phyloP scores from a whole-genome alignment of 495 filamentous ascomycete genomes.

The Rhypophila decipiens region DNA sequence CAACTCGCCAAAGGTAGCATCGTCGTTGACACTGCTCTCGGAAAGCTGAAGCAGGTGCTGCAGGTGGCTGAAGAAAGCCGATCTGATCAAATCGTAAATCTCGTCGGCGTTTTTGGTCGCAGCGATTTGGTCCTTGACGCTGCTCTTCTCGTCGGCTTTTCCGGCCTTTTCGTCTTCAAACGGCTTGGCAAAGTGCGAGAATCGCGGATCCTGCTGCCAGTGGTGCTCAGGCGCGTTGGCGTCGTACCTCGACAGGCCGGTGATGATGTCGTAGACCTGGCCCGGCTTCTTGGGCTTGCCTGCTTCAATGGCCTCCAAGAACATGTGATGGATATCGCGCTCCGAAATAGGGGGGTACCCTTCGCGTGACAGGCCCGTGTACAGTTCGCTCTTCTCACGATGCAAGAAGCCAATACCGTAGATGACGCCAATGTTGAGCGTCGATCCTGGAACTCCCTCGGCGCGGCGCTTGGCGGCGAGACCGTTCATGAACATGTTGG shows the following conservation, averaged over 20 bases:
- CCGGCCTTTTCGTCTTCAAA: conserved; percentile 10
- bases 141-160: conserved; percentile 10
- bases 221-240: conserved; percentile 16
- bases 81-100: conserved; percentile 17
- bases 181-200: conserved; percentile 26
- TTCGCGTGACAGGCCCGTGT: conserved; percentile 35
- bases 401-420: conserved; percentile 53
- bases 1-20: conserved; percentile 22
- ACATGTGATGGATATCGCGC: conserved; percentile 52
- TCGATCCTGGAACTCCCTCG: conserved; percentile 30
- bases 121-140: conserved; percentile 17
- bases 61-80: conserved; percentile 21
- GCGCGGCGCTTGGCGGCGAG: conserved; percentile 30
- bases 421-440: conserved; percentile 52
- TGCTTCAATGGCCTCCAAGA: conserved; percentile 49
- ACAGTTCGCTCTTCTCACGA: conserved; percentile 36
- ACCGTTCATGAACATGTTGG: conserved; percentile 50
- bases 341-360: conserved; percentile 52
- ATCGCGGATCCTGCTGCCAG: conserved; percentile 38
- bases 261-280: conserved; percentile 28
- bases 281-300: conserved; percentile 22
- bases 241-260: conserved; percentile 31
- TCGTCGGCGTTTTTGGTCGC: conserved; percentile 3
- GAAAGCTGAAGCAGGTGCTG: conserved; percentile 25
- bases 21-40: conserved; percentile 16